phyloP scores from a whole-genome alignment of 2,329 filamentous ascomycete species.

The Fusarium nygamai region DNA sequence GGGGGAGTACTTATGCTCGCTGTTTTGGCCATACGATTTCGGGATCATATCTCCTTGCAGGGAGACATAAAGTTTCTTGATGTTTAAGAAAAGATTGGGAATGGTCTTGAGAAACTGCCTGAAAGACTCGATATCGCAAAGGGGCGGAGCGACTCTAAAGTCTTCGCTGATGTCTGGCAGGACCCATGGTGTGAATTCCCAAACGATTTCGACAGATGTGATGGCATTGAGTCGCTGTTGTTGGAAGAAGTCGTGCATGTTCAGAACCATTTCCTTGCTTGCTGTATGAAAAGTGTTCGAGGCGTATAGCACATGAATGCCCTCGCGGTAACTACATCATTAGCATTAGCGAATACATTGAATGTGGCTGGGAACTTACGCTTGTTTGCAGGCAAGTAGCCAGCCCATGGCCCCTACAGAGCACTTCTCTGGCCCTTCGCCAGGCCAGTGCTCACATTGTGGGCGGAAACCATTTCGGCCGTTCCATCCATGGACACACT shows the following conservation, averaged over 20 bases:
- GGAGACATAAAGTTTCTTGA: slow-evolving; percentile 30
- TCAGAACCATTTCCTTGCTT: slow-evolving; percentile 32
- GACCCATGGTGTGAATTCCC: slow-evolving; percentile 33
- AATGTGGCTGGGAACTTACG: slow-evolving; percentile 12
- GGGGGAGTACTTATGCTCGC: not conserved
- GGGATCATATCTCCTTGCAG: slow-evolving; percentile 6
- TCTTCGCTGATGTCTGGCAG: not conserved
- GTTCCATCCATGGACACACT: slow-evolving; percentile 8
- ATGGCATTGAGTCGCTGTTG: slow-evolving; percentile 37
- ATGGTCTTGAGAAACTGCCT: slow-evolving; percentile 26
- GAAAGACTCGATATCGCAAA: slow-evolving; percentile 8
- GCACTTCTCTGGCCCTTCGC: slow-evolving; percentile 28
- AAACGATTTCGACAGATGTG: slow-evolving; percentile 39
- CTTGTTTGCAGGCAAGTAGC: slow-evolving; percentile 45
- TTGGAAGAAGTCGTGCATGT: slow-evolving; percentile 27
- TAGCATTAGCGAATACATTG: not conserved
- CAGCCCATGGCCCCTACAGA: slow-evolving; percentile 45
- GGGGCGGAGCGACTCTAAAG: not conserved
- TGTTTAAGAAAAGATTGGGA: slow-evolving; percentile 20
- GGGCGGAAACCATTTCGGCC: not conserved
- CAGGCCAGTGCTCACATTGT: slow-evolving; percentile 37
- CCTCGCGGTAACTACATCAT: slow-evolving; percentile 42
- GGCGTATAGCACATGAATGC: slow-evolving; percentile 44
- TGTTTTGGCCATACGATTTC: not conserved
- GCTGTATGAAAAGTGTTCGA: slow-evolving; percentile 42